A percentile compares a stretch with the other conserved stretches of the same genome.
Conservation (phyloP, 192 early-diverging fungal genomes). For the Coemansia sp. region DNA sequence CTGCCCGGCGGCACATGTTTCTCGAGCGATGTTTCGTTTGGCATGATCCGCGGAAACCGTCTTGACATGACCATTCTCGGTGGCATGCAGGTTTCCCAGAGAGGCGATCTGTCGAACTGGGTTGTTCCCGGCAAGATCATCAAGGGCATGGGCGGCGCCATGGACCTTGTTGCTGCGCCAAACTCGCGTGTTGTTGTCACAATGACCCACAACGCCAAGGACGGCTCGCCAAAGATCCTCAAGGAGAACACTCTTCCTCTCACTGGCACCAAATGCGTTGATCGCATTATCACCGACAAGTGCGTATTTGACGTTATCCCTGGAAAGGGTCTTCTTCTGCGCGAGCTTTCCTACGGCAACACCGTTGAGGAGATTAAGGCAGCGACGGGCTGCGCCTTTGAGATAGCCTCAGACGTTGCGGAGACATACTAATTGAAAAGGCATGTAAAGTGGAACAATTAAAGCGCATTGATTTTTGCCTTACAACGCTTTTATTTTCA, state of each 20-base stretch:
- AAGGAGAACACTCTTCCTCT: slow-evolving; percentile 69
- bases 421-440: slow-evolving; percentile 34
- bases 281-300: slow-evolving; percentile 68
- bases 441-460: too few relatives aligned
- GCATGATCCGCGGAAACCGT: slow-evolving; percentile 77
- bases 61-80: slow-evolving; percentile 77
- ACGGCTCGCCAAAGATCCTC: slow-evolving; percentile 73
- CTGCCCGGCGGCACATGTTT: slow-evolving; percentile 69
- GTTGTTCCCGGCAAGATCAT: slow-evolving; percentile 84
- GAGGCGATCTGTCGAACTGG: slow-evolving; percentile 82
- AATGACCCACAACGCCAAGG: slow-evolving; percentile 65
- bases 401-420: slow-evolving; percentile 54
- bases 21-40: slow-evolving; percentile 74
- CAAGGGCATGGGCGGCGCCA: slow-evolving; percentile 83
- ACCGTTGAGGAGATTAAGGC: slow-evolving; percentile 67
- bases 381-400: slow-evolving; percentile 65
- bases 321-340: slow-evolving; percentile 59
- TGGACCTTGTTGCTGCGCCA: slow-evolving; percentile 74
- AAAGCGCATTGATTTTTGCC: too few relatives aligned
- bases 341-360: slow-evolving; percentile 64
- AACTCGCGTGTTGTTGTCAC: slow-evolving; percentile 75
- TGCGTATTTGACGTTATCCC: slow-evolving; percentile 70
- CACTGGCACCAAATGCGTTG: slow-evolving; percentile 67
- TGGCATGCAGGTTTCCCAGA: slow-evolving; percentile 73
- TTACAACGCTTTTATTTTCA: background rate